Percentiles rank a stretch among this genome's conserved stretches.
These are phyloP conservation scores for Amanita exitialis DNA, from an alignment of 768 basidiomycete genomes.

Conservation along the genomic window DNA sequence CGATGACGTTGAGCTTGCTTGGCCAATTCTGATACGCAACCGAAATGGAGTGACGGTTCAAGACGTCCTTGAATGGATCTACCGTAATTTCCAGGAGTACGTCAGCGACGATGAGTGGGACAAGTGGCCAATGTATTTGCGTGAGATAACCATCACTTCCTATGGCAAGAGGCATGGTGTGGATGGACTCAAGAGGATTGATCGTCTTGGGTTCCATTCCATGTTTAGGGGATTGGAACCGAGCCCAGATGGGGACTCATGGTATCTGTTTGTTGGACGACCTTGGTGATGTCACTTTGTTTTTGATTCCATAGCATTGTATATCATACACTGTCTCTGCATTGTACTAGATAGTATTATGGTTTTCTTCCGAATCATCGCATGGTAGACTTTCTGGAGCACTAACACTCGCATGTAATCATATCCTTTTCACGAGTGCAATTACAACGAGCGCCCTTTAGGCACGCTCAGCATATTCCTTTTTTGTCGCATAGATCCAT, in stretches of 20 bases:
- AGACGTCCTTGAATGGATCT: conserved; percentile 4
- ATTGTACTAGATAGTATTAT: too few species aligned
- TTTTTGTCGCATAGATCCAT: background rate
- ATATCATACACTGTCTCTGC: too few species aligned
- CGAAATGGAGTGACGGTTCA: conserved; percentile 3
- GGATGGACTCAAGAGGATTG: conserved; percentile 6
- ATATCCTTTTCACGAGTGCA: background rate
- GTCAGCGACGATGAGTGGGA: conserved; percentile 1
- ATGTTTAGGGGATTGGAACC: conserved; percentile 6
- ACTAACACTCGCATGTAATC: too few species aligned
- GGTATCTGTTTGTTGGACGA: conserved; percentile 4
- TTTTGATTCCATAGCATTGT: background rate
- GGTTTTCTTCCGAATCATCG: too few species aligned
- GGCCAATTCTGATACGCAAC: conserved; percentile 4
- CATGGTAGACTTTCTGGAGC: too few species aligned
- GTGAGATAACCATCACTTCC: background rate
- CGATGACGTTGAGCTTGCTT: conserved; percentile 4
- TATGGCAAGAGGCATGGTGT: background rate
- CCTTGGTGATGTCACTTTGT: background rate
- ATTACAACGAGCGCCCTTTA: background rate
- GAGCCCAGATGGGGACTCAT: background rate
- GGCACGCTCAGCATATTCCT: background rate
- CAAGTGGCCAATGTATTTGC: background rate
- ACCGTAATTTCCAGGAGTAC: conserved; percentile 5
- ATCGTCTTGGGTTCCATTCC: conserved; percentile 4